Conservation (phyloP, 1,284 basidiomycete species). For the Ceratobasidium sp. region DNA sequence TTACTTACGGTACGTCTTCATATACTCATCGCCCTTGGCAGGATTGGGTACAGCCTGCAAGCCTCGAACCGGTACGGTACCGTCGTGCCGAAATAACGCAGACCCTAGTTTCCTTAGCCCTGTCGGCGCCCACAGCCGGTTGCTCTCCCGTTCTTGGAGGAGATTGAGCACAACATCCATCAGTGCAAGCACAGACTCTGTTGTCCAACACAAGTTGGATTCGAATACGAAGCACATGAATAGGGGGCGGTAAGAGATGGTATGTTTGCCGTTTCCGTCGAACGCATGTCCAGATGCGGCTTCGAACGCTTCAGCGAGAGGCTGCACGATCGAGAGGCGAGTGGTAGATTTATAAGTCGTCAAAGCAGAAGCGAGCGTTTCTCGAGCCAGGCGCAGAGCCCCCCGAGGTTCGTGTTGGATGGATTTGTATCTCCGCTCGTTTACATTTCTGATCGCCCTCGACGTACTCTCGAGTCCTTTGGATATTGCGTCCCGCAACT, state of each 20-base stretch:
- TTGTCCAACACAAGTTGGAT: constrained; percentile 53
- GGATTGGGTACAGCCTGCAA: constrained; percentile 47
- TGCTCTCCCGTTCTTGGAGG: no score
- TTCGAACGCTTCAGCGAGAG: constrained; percentile 54
- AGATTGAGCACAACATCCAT: constrained; percentile 52
- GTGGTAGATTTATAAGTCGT: constrained; percentile 52
- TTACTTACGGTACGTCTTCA: no score
- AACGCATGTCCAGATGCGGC: constrained; percentile 45
- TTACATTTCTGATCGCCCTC: constrained; percentile 54
- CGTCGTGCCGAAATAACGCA: constrained; percentile 46
- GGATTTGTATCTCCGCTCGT: constrained; percentile 56
- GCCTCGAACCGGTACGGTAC: constrained; percentile 50
- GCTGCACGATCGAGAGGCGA: constrained; percentile 57
- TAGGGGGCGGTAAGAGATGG: constrained; percentile 51
- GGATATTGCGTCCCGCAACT: constrained; percentile 53
- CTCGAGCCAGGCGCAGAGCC: constrained; percentile 52
- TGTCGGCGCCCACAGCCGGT: constrained; percentile 60
- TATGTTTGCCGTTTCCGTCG: constrained; percentile 2
- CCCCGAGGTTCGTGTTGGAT: constrained; percentile 47
- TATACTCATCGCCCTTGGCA: constrained; percentile 45
- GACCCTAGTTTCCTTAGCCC: constrained; percentile 55
- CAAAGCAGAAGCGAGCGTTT: constrained; percentile 51
- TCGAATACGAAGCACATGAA: constrained; percentile 58
- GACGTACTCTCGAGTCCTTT: constrained; percentile 50
- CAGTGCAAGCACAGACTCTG: constrained; percentile 56